These are phyloP conservation scores for Salix arbutifolia DNA, from an alignment of 345 rosid species.

Conservation along the genomic window DNA sequence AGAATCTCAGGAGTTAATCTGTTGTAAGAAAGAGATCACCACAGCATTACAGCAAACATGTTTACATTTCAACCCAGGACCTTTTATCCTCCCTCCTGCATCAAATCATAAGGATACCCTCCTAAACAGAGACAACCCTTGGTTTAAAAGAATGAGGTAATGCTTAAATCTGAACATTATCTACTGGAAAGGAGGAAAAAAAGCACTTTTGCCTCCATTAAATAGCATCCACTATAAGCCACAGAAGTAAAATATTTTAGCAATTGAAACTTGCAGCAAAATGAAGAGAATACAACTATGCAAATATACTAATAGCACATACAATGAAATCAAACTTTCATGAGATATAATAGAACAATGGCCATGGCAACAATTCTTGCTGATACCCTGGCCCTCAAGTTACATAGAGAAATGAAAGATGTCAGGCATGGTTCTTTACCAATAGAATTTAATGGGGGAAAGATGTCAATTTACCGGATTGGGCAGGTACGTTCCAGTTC, in stretches of 20 bases:
- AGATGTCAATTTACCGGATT: slow-evolving; percentile 16
- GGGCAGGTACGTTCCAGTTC: slow-evolving; percentile 25
- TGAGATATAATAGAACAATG: neutral
- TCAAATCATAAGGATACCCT: neutral
- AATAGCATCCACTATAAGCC: neutral
- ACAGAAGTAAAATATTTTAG: neutral
- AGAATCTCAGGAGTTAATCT: neutral
- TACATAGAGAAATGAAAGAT: neutral
- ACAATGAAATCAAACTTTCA: neutral
- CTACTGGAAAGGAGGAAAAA: neutral
- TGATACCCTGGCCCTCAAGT: neutral
- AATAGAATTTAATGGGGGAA: neutral
- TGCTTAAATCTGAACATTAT: neutral
- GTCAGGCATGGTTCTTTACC: neutral
- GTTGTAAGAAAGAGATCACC: neutral
- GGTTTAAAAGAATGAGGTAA: neutral
- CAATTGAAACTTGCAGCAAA: neutral
- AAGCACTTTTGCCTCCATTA: neutral
- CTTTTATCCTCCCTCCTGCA: neutral
- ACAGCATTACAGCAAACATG: neutral
- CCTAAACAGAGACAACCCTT: neutral
- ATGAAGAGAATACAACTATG: neutral
- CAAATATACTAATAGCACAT: neutral
- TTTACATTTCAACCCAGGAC: neutral
- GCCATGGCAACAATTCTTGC: neutral